These are phyloP conservation scores for Agroathelia rolfsii DNA, from an alignment of 1,284 basidiomycete genomes.

Conservation along the genomic window DNA sequence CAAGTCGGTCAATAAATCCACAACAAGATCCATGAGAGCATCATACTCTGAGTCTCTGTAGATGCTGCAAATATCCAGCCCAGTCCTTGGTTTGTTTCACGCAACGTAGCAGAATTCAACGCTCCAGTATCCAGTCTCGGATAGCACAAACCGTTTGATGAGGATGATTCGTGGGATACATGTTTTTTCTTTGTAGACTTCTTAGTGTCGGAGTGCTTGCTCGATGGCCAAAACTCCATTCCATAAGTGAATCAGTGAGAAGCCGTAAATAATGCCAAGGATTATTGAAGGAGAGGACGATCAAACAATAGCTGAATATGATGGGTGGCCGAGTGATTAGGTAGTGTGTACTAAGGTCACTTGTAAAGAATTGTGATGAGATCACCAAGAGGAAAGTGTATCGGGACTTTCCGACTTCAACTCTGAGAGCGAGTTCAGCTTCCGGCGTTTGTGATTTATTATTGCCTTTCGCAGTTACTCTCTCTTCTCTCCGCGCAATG, in stretches of 20 bases:
- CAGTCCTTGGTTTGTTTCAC: constrained; percentile 30
- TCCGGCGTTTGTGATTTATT: too few species aligned
- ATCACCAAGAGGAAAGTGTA: too few species aligned
- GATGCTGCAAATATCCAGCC: constrained; percentile 50
- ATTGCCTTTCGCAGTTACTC: too few species aligned
- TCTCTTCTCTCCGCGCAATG: constrained; percentile 28
- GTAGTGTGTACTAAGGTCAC: too few species aligned
- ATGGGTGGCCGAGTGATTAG: too few species aligned
- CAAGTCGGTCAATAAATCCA: neutral
- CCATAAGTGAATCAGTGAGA: constrained; percentile 27
- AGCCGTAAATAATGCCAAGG: constrained; percentile 1
- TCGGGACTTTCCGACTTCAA: too few species aligned
- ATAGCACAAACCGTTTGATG: constrained; percentile 25
- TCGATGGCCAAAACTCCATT: constrained; percentile 62
- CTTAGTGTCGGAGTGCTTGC: constrained; percentile 3
- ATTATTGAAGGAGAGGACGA: neutral
- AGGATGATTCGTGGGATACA: constrained; percentile 14
- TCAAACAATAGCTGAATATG: too few species aligned
- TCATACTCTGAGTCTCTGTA: neutral
- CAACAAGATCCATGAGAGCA: neutral
- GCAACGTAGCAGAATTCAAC: constrained; percentile 42
- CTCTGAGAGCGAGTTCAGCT: too few species aligned
- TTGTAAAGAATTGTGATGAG: too few species aligned
- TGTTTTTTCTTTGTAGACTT: constrained; percentile 11
- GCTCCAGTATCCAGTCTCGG: constrained; percentile 47